Evolutionary conservation across 2,329 filamentous ascomycete genomes (phyloP), one percentile per base, ranked within the genome.

Genomic region (Ophiostoma himal-ulmi): DNA sequence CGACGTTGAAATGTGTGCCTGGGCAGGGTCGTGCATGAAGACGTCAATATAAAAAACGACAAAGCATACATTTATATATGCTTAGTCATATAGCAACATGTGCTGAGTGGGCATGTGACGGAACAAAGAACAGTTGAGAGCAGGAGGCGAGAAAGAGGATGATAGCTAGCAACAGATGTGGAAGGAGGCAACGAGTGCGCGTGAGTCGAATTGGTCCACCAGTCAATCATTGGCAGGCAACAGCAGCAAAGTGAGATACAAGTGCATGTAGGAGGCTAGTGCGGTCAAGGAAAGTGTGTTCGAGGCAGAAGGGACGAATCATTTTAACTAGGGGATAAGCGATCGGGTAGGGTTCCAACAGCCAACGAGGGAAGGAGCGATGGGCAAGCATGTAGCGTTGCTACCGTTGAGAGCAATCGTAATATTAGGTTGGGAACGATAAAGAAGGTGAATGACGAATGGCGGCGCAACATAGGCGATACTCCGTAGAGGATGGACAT

Each of bases 321-420:
- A 57, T 22, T 57, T 11, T 11, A 13, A 4, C 39, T 13, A n/a
- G 8, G 22, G 52, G n/a, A 57, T 26, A 26, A 4, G n/a, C 52
- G 52, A 57, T 22, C 52, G 4, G 52, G 52, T 8, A 57, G 52
- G 22, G 52, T 57, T 7, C 52, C 6, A 22, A 57, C 52, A 13
- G n/a, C 17, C 52, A 22, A 54, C 48, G n/a, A 22, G 52, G 52
- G 52, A 57, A 57, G 52, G 52, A 57, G 52, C 52, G 52, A 57
- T 26, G 52, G 52, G 22, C n/a, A 48, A 48, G 52, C 52, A 57
- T 57, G 52, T 57, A 22, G 52, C 22, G 52, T 22, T n/a, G 52
- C 52, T 57, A 57, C 52, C 52, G 52, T 57, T 57, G 52, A 22
- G 14, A 22, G 52, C 17, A 13, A 57, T 57, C 52, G 11, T 26